Evolutionary conservation across 352 stramenopile species (phyloP), one percentile per base, ranked within the genome.

Genomic region (Phytophthora sp.): DNA sequence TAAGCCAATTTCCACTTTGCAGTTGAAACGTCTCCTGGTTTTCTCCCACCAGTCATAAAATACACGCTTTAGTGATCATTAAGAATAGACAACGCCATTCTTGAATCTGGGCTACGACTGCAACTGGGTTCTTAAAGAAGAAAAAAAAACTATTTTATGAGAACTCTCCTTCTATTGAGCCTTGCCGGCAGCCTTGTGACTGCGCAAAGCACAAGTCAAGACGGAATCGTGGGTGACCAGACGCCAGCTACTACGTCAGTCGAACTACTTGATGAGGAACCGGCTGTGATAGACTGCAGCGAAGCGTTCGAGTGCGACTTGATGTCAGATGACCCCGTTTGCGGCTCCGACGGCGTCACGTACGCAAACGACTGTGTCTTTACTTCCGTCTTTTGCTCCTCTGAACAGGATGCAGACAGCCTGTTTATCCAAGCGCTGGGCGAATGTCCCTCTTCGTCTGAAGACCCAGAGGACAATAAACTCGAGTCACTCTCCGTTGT

Each of bases 361-460:
- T 76, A 84, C 68, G 47, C 59, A 50, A 89, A 84, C 35, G 54
- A 71, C 12, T 89, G 80, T 39, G 53, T 12, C 12, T 77, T 77
- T 51, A 66, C 57, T 26, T 18, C 24, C 0, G 29, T 42, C 7
- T 71, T 66, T 58, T 77, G 70, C 24, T 31, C 66, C 5, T 33
- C 23, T 1, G 29, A 49, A 35, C 36, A 45, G 3, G 16, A 58
- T 12, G 18, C 26, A 5, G 31, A 62, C 4, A 42, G 35, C 4
- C 26, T 65, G 15, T 77, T 74, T 41, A 74, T 73, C 50, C 57
- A 50, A 54, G 30, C 53, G 23, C 3, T 42, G 21, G 70, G 70
- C 0, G 31, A 57, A 26, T 77, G 70, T 42, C 7, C 46, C 20
- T 36, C 36, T 16, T 15, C 24, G 1, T 1, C 21, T 36, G 35